These are phyloP conservation scores for Solanum virginianum DNA, from an alignment of 257 asterid genomes.

Conservation along the genomic window DNA sequence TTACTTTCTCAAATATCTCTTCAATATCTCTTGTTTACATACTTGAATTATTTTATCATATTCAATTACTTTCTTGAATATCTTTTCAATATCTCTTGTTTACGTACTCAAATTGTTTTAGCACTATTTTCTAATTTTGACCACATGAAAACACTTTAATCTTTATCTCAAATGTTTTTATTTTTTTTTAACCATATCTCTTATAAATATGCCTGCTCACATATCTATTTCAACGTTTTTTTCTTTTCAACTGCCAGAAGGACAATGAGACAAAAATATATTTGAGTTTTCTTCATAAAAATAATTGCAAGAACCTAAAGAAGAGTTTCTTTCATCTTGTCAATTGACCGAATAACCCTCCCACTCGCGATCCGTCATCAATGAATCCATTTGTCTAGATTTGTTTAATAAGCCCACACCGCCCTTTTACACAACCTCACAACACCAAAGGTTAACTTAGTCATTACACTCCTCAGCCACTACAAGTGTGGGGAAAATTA, in stretches of 20 bases:
- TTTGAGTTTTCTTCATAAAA: neutral
- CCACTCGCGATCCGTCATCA: slow-evolving; percentile 16
- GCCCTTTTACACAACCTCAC: slow-evolving; percentile 29
- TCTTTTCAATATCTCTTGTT: too few relatives aligned
- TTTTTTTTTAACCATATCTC: neutral
- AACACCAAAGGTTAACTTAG: slow-evolving; percentile 32
- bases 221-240: neutral
- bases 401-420: slow-evolving; percentile 35
- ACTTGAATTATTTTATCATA: too few relatives aligned
- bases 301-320: neutral
- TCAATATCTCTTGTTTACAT: too few relatives aligned
- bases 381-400: slow-evolving; percentile 14
- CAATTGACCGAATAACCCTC: slow-evolving; percentile 20
- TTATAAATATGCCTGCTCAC: neutral
- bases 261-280: neutral
- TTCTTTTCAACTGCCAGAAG: neutral
- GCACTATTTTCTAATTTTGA: too few relatives aligned
- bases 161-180: too few relatives aligned
- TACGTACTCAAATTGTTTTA: too few relatives aligned
- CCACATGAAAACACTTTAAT: too few relatives aligned
- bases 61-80: too few relatives aligned
- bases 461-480: slow-evolving; percentile 20
- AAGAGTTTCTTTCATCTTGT: neutral
- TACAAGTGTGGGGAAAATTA: slow-evolving; percentile 2
- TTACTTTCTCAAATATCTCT: too few relatives aligned